Conservation (phyloP, 345 rosid genomes). For the Citrus medica region DNA sequence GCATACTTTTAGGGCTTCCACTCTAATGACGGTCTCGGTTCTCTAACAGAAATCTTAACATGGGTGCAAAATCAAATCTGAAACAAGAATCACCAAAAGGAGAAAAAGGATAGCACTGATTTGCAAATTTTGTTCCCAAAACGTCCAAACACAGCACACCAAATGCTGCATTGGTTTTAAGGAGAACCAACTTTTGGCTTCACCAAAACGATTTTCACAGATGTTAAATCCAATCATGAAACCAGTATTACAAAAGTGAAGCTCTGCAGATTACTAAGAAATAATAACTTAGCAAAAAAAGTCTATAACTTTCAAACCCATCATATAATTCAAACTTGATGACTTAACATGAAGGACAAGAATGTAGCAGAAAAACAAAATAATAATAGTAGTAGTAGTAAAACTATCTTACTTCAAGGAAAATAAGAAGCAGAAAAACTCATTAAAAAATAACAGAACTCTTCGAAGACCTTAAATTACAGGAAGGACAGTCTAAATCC, state of each 20-base stretch:
- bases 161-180: conserved; percentile 8
- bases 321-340: neutral
- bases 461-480: neutral
- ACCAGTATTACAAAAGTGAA: neutral
- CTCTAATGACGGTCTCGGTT: neutral
- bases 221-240: neutral
- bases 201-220: neutral
- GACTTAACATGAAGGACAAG: too few species aligned
- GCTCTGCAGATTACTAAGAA: neutral
- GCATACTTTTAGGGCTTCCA: neutral
- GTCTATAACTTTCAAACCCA: neutral
- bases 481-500: neutral
- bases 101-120: neutral
- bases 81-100: neutral
- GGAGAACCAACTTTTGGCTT: conserved; percentile 5
- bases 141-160: conserved; percentile 4
- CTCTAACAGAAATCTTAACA: neutral
- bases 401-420: neutral
- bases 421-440: too few species aligned
- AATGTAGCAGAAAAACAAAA: neutral
- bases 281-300: neutral
- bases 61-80: neutral
- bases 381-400: too few species aligned
- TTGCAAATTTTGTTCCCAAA: conserved; percentile 4
- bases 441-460: neutral